Evolutionary conservation across 2,329 filamentous ascomycete genomes (phyloP), one percentile per base, ranked within the genome.

Genomic region (Xylariaceae sp.): DNA sequence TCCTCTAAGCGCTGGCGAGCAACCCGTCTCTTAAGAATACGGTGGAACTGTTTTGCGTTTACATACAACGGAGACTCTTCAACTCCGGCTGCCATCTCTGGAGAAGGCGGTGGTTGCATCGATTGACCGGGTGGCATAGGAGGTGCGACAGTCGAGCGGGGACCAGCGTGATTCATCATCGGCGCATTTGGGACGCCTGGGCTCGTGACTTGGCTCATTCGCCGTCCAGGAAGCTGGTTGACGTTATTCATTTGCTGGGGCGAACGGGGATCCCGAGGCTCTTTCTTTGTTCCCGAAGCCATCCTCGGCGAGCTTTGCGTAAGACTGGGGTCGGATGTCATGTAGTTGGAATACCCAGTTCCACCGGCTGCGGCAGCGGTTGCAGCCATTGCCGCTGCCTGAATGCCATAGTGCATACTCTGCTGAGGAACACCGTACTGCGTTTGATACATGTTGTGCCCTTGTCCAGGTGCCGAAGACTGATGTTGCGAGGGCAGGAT

Each of bases 41-140:
- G 89, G 70, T 99, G 94, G 64, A 99, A 99, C 68, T 99, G 94
- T 72, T 99, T 99, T 4, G 94, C 94, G 67, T 99, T 99, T 67
- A 99, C 94, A 65, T 99, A 99, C 1, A 99, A 78, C 0, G 94
- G 94, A 0, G 93, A 93, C 69, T 99, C 94, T 71, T 97, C 94
- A 11, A 82, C 82, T 11, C 81, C 80, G 3, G 87, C 78, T 1
- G 88, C 82, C 65, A 94, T 84, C 69, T 97, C 92, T 6, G 91
- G 90, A 1, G 91, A 93, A 58, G 90, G 86, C 3, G 84, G 83
- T 39, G 83, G 83, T 54, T 84, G 85, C 74, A 87, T 86, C 59
- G 82, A 79, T 68, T 88, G 87, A 7, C 82, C 79, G 8, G 83
- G 76, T 8, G 81, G 73, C 76, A 85, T 83, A 40, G 86, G 84